Conservation (phyloP, 2,329 filamentous ascomycete species). For the Atkinsonella texensis region DNA sequence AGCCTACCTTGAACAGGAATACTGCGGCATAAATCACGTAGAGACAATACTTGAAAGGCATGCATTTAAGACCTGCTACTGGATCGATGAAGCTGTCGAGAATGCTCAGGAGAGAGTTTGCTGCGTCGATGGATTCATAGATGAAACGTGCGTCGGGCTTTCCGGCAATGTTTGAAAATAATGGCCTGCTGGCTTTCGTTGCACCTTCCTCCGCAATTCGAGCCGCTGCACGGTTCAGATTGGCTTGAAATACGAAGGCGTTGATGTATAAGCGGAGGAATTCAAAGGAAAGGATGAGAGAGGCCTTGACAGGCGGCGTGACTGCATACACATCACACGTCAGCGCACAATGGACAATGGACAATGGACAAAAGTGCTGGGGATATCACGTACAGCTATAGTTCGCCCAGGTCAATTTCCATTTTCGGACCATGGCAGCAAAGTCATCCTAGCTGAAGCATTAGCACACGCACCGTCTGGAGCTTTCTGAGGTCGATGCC, state of each 20-base stretch:
- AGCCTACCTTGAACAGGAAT: slow-evolving; percentile 49
- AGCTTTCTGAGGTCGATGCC: not conserved
- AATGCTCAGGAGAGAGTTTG: slow-evolving; percentile 47
- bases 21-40: slow-evolving; percentile 52
- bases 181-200: slow-evolving; percentile 24
- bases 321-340: slow-evolving; percentile 21
- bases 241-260: slow-evolving; percentile 65
- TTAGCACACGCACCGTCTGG: not conserved
- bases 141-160: slow-evolving; percentile 54
- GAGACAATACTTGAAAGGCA: slow-evolving; percentile 52
- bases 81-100: slow-evolving; percentile 49
- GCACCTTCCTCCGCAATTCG: slow-evolving; percentile 21
- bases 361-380: not conserved
- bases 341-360: not conserved
- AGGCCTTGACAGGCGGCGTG: slow-evolving; percentile 54
- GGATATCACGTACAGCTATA: slow-evolving; percentile 39
- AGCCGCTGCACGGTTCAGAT: slow-evolving; percentile 36
- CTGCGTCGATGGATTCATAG: slow-evolving; percentile 53
- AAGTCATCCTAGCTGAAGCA: slow-evolving; percentile 44
- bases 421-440: slow-evolving; percentile 53
- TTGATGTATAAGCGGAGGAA: slow-evolving; percentile 64
- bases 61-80: slow-evolving; percentile 45
- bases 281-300: slow-evolving; percentile 57
- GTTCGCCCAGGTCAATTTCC: slow-evolving; percentile 59
- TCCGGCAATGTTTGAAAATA: slow-evolving; percentile 42